phyloP scores from a whole-genome alignment of 2,329 filamentous ascomycete species.

The Allantophomopsis cytisporea region DNA sequence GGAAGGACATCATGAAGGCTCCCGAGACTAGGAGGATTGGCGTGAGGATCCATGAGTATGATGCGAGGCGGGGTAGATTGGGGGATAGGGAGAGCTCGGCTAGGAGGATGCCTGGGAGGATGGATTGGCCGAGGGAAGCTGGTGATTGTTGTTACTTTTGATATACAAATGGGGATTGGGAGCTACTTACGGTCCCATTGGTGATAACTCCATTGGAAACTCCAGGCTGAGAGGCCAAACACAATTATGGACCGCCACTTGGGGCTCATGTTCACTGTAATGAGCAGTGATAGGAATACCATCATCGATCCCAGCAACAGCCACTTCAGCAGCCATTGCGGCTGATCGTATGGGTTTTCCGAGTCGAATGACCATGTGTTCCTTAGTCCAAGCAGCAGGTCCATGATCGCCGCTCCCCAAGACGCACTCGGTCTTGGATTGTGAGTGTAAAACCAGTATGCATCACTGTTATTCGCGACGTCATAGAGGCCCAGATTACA shows the following conservation, averaged over 20 bases:
- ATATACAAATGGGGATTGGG: too few relatives aligned
- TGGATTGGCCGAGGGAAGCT: neutral
- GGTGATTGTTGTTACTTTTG: neutral
- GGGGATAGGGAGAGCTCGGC: slow-evolving; percentile 1
- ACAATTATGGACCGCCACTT: neutral
- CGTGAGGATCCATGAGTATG: neutral
- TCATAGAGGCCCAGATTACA: slow-evolving; percentile 37
- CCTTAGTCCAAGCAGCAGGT: slow-evolving; percentile 19
- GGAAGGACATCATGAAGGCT: slow-evolving; percentile 40
- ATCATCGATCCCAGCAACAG: slow-evolving; percentile 26
- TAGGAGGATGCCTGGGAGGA: slow-evolving; percentile 2
- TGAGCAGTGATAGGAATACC: slow-evolving; percentile 25
- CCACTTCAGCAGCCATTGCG: slow-evolving; percentile 39
- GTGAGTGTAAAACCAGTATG: slow-evolving; percentile 37
- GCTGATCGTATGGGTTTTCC: slow-evolving; percentile 33
- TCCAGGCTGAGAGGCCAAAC: neutral
- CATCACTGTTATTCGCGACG: slow-evolving; percentile 38
- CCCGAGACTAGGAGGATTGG: slow-evolving; percentile 29
- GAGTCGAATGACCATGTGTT: slow-evolving; percentile 31
- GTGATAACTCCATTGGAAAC: neutral
- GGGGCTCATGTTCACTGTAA: slow-evolving; percentile 20
- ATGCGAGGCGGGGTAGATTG: neutral
- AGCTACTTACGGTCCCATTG: neutral
- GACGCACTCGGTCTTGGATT: slow-evolving; percentile 26
- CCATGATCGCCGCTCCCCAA: slow-evolving; percentile 24